Evolutionary conservation across 2,329 filamentous ascomycete genomes (phyloP), one percentile per base, ranked within the genome.

Genomic region (Aspergillus fructus): DNA sequence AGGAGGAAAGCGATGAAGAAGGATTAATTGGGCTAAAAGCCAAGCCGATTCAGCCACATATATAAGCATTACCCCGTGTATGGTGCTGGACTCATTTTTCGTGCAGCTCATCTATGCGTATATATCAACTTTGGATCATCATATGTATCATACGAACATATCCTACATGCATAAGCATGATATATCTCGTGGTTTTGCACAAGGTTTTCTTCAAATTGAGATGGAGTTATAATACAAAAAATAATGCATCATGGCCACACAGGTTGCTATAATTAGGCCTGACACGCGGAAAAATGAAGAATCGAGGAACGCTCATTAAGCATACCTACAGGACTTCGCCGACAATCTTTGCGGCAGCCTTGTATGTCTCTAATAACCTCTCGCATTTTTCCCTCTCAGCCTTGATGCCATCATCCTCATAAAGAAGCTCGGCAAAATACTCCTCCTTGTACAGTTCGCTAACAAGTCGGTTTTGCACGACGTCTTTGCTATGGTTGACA

Each of bases 371-470:
- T 62, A 97, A 84, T 64, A 99, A 82, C 75, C 92, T 94, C 82
- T 99, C 94, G 78, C 94, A 99, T 83, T 99, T 99, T 80, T 97
- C 93, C 61, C 93, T 87, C 79, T 97, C 93, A 71, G 92, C 93
- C 83, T 97, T 97, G 73, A 99, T 93, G 21, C 87, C 91, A 71
- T 99, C 94, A 71, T 99, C 94, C 76, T 99, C 94, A 76, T 99
- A 97, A 40, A 99, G 81, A 54, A 99, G 83, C 73, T 99, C 93
- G 66, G 92, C 87, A 68, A 97, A 97, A 34, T 96, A 79, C 34
- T 86, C 78, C 75, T 97, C 94, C 76, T 91, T 93, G 82, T 99
- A 99, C 50, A 99, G 82, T 74, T 96, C 91, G 72, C 90, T 96
- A 56, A 99, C 94, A 6, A 99, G 86, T 46, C 94, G 85, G 76